Percentiles rank a stretch among this genome's conserved stretches.
Conservation (phyloP, 169 alveolate genomes). For the Plasmodium malariae region DNA sequence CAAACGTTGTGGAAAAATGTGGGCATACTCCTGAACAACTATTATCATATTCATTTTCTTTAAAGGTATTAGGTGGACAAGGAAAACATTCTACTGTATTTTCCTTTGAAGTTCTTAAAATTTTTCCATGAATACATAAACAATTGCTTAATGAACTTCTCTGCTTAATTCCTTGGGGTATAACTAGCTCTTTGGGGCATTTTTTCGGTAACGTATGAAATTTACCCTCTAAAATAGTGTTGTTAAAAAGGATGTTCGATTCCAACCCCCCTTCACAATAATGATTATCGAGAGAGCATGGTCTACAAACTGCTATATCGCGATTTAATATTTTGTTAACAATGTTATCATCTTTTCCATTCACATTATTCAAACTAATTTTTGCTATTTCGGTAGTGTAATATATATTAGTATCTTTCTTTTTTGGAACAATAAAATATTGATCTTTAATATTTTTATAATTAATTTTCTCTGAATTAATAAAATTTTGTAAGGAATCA, state of each 20-base stretch:
- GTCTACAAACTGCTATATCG: constrained; percentile 56
- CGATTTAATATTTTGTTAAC: constrained; percentile 44
- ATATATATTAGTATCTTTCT: constrained; percentile 20
- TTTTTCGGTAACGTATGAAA: constrained; percentile 72
- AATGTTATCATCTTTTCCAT: constrained; percentile 8
- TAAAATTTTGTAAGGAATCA: constrained; percentile 40
- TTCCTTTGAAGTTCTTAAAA: constrained; percentile 51
- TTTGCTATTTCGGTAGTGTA: constrained; percentile 37
- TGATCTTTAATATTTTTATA: constrained; percentile 45
- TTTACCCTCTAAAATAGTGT: constrained; percentile 10
- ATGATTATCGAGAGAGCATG: constrained; percentile 61
- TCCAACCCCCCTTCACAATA: constrained; percentile 75
- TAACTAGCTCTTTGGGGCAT: constrained; percentile 66
- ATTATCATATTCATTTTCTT: constrained; percentile 78
- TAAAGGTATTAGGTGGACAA: constrained; percentile 83
- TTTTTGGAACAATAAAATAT: constrained; percentile 63
- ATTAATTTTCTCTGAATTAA: constrained; percentile 35
- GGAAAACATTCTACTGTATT: constrained; percentile 59
- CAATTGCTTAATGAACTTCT: constrained; percentile 68
- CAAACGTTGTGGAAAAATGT: constrained; percentile 81
- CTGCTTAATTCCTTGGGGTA: constrained; percentile 44
- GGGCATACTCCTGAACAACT: constrained; percentile 84
- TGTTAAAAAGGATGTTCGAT: constrained; percentile 28
- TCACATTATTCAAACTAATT: constrained; percentile 43
- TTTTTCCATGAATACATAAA: constrained; percentile 72